Evolutionary conservation across 345 rosid species (phyloP), one percentile per base, ranked within the genome.

Genomic region (Diplotaxis tenuifolia): DNA sequence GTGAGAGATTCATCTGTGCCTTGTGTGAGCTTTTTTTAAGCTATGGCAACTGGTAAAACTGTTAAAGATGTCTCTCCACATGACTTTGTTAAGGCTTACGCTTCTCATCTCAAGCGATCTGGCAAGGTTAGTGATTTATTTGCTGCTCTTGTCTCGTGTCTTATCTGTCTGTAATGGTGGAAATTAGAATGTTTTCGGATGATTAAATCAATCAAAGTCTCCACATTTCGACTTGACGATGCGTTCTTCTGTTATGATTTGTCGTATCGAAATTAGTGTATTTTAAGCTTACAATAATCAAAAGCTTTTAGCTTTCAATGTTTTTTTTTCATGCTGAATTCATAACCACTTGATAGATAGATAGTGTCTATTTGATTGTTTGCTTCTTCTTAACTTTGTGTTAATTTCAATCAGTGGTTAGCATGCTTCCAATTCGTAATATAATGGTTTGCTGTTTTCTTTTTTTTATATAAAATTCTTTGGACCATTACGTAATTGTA

Each of bases 61-160:
- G 96, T 91, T 5, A 91, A 91, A 70, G 97, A 91, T 38, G 96
- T 91, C 42, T 89, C 93, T 1, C 90, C 97, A 27, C 96, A 89
- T 73, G 96, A 89, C 75, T 91, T 91, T 67, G 93, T 87, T 0
- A 91, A 85, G 79, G 97, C 96, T 38, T 91, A 89, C 34, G 83
- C 96, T 19, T 85, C 89, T 27, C 91, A 89, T 73, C 96, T 91
- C 80, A 91, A 91, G 82, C 90, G 93, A 76, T 89, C 97, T 68
- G 97, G 96, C 68, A 89, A 91, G 96, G 96, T 91, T 36, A 18
- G 4, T 66, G n/a, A n/a, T n/a, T n/a, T n/a, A n/a, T n/a, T n/a
- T n/a, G n/a, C n/a, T n/a, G 3, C 22, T 14, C 32, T 70, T 56
- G 14, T 23, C 42, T 28, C 12, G 4, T 56, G 55, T 47, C 18